Evolutionary conservation across 306 rosid genomes (phyloP).

Genomic region (Sicyos baderoa): DNA sequence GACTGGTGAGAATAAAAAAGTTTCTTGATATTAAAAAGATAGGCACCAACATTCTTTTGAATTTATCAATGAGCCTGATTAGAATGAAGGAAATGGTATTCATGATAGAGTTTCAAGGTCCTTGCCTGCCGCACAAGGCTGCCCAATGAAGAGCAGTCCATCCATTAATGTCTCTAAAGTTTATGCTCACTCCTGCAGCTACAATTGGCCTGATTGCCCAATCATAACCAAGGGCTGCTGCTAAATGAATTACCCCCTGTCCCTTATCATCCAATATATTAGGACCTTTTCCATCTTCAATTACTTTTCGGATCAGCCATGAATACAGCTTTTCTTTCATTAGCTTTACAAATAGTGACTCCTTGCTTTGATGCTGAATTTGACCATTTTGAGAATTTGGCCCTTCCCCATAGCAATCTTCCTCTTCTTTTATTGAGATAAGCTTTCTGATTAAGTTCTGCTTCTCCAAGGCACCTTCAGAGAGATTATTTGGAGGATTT

Average conservation of each 20-base stretch:
- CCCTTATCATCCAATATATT: conserved; percentile 58
- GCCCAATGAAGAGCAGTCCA: conserved; percentile 98
- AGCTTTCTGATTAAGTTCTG: conserved; percentile 41
- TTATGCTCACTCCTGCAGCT: conserved; percentile 64
- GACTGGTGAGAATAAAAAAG: neutral
- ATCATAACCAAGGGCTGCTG: conserved; percentile 73
- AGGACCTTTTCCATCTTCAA: conserved; percentile 52
- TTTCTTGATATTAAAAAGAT: neutral
- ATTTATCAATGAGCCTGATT: conserved; percentile 1
- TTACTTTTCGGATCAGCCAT: conserved; percentile 66
- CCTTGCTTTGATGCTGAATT: conserved; percentile 38
- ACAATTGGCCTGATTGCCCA: conserved; percentile 72
- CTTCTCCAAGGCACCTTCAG: conserved; percentile 39
- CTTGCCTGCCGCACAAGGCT: conserved; percentile 77
- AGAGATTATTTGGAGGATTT: conserved; percentile 31
- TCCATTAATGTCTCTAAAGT: conserved; percentile 78
- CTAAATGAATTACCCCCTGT: conserved; percentile 70
- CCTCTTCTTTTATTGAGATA: conserved; percentile 61
- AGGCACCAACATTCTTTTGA: conserved; percentile 6
- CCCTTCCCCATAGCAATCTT: conserved; percentile 41
- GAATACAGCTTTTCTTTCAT: conserved; percentile 65
- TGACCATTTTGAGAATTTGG: conserved; percentile 25
- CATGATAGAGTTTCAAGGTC: conserved; percentile 16
- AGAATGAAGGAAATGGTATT: neutral
- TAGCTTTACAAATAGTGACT: conserved; percentile 35